Evolutionary conservation across 2,329 filamentous ascomycete genomes (phyloP).

Genomic region (Neopestalotiopsis rosae): DNA sequence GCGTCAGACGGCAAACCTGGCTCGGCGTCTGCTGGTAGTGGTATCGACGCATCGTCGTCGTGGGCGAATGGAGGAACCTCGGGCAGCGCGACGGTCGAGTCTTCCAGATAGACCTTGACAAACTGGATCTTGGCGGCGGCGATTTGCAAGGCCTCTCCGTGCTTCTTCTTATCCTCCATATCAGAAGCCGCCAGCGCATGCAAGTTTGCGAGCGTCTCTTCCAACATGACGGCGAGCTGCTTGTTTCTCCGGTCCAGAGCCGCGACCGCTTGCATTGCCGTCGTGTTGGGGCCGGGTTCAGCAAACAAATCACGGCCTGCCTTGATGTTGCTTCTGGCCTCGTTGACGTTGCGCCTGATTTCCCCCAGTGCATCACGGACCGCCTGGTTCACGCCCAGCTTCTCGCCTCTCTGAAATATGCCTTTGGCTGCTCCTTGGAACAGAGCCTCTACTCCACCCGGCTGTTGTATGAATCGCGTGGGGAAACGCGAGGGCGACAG

Average conservation of each 20-base stretch:
- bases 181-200: conserved; percentile 61
- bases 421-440: conserved; percentile 79
- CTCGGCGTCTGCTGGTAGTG: background rate
- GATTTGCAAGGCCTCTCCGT: conserved; percentile 60
- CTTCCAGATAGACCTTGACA: conserved; percentile 66
- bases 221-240: conserved; percentile 70
- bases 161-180: conserved; percentile 54
- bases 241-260: conserved; percentile 69
- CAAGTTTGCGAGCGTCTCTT: conserved; percentile 68
- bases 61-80: conserved; percentile 35
- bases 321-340: conserved; percentile 51
- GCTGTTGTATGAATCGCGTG: conserved; percentile 56
- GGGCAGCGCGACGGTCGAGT: conserved; percentile 59
- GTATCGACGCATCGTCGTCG: conserved; percentile 3
- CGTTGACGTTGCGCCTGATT: conserved; percentile 77
- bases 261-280: conserved; percentile 44
- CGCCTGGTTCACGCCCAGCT: conserved; percentile 79
- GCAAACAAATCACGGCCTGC: conserved; percentile 41
- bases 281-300: conserved; percentile 35
- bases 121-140: conserved; percentile 69
- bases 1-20: conserved; percentile 30
- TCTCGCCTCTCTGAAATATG: conserved; percentile 75
- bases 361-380: conserved; percentile 83
- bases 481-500: conserved; percentile 55
- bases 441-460: conserved; percentile 69